Evolutionary conservation across 257 asterid species (phyloP).

Genomic region (Primulina tabacum): DNA sequence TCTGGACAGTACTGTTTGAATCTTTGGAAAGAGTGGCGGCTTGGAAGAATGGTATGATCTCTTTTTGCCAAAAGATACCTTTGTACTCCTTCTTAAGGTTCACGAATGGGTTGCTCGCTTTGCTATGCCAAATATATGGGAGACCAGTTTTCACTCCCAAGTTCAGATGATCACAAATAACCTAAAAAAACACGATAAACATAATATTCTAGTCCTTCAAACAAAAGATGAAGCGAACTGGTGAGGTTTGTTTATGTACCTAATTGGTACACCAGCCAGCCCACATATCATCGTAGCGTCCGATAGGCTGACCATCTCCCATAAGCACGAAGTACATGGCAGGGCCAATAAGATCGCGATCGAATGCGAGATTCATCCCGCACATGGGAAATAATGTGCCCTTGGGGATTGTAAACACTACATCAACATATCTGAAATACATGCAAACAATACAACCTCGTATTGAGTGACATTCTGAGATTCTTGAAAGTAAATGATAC

Average conservation of each 20-base stretch:
- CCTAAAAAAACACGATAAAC: slow-evolving; percentile 30
- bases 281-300: slow-evolving; percentile 75
- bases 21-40: slow-evolving; percentile 54
- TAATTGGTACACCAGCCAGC: slow-evolving; percentile 76
- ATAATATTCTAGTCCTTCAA: no score
- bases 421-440: slow-evolving; percentile 52
- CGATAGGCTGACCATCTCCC: slow-evolving; percentile 80
- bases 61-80: slow-evolving; percentile 96
- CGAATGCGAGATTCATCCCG: slow-evolving; percentile 63
- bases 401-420: slow-evolving; percentile 61
- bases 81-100: slow-evolving; percentile 80
- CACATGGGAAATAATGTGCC: slow-evolving; percentile 76
- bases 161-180: slow-evolving; percentile 85
- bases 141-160: slow-evolving; percentile 83
- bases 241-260: slow-evolving; percentile 28
- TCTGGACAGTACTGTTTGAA: slow-evolving; percentile 76
- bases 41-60: slow-evolving; percentile 88
- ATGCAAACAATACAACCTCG: background rate
- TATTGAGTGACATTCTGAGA: background rate
- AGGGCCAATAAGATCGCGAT: slow-evolving; percentile 67
- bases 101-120: slow-evolving; percentile 91
- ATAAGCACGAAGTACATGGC: slow-evolving; percentile 75
- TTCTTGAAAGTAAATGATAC: background rate
- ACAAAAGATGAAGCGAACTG: background rate
- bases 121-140: slow-evolving; percentile 95